These are phyloP conservation scores for Maudiozyma pseudohumilis DNA, from an alignment of 805 yeast genomes.

Conservation along the genomic window DNA sequence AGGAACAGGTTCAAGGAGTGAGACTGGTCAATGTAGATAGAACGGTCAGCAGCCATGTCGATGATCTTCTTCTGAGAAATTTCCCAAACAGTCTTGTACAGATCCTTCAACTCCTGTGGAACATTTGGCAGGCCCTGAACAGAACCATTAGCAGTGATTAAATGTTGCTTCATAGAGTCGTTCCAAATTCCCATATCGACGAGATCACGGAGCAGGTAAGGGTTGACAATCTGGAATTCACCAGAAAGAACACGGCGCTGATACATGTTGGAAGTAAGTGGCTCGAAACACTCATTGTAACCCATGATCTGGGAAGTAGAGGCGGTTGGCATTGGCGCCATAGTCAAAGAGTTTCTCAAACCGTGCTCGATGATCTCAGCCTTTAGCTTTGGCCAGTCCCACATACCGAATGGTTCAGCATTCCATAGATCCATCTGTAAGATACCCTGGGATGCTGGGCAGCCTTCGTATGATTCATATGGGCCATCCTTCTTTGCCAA, in stretches of 20 bases:
- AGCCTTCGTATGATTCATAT: slow-evolving; percentile 65
- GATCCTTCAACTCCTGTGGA: slow-evolving; percentile 58
- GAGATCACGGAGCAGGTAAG: slow-evolving; percentile 70
- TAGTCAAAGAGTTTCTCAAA: slow-evolving; percentile 72
- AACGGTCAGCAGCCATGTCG: slow-evolving; percentile 76
- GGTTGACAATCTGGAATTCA: slow-evolving; percentile 84
- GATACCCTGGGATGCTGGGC: slow-evolving; percentile 79
- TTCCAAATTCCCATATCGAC: slow-evolving; percentile 76
- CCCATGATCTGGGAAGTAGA: slow-evolving; percentile 94
- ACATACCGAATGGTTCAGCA: slow-evolving; percentile 61
- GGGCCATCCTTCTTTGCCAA: slow-evolving; percentile 58
- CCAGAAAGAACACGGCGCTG: slow-evolving; percentile 85
- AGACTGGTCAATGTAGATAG: slow-evolving; percentile 82
- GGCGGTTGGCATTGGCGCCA: slow-evolving; percentile 97
- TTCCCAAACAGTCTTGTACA: slow-evolving; percentile 96
- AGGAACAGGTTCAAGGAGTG: slow-evolving; percentile 85
- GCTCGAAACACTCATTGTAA: slow-evolving; percentile 90
- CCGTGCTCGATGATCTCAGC: slow-evolving; percentile 52
- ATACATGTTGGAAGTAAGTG: slow-evolving; percentile 84
- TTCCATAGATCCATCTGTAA: slow-evolving; percentile 86
- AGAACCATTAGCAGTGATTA: slow-evolving; percentile 72
- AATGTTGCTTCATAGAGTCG: slow-evolving; percentile 61
- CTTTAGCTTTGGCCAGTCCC: slow-evolving; percentile 75
- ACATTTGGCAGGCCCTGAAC: slow-evolving; percentile 61
- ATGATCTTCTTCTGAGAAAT: slow-evolving; percentile 73